A percentile compares a stretch with the other conserved stretches of the same genome.
Conservation (phyloP, 108 stramenopile genomes). For the Nitzschia putrida region DNA sequence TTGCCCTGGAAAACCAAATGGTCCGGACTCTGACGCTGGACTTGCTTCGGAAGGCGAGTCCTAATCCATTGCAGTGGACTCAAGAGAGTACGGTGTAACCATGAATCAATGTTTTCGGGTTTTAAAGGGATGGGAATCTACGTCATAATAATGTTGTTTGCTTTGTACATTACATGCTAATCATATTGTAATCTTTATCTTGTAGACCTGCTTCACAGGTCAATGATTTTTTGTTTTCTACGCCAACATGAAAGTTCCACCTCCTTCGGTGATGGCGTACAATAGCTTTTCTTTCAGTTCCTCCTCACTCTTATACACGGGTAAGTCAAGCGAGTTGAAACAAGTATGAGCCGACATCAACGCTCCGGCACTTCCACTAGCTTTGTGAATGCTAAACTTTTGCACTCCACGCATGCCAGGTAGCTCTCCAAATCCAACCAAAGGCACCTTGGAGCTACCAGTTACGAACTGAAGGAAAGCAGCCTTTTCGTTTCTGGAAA, state of each 20-base stretch:
- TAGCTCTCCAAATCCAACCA: constrained; percentile 93
- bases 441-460: constrained; percentile 91
- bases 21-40: no score
- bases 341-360: constrained; percentile 96
- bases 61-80: no score
- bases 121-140: no score
- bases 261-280: constrained; percentile 91
- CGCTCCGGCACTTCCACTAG: constrained; percentile 63
- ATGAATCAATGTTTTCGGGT: no score
- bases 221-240: constrained; percentile 36
- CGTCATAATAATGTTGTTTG: no score
- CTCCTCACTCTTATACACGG: constrained; percentile 84
- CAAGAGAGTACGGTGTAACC: no score
- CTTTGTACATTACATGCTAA: no score
- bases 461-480: constrained; percentile 95
- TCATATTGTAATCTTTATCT: no score
- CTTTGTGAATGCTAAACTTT: constrained; percentile 94
- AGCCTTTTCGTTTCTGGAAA: constrained; percentile 90
- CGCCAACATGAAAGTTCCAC: constrained; percentile 77
- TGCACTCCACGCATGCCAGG: constrained; percentile 96
- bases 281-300: constrained; percentile 91
- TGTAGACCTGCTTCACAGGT: no score
- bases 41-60: no score
- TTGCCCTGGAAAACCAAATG: no score
- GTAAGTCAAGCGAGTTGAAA: constrained; percentile 95